Evolutionary conservation across 2,329 filamentous ascomycete species (phyloP), one percentile per base, ranked within the genome.

Genomic region (Alternaria conjuncta): DNA sequence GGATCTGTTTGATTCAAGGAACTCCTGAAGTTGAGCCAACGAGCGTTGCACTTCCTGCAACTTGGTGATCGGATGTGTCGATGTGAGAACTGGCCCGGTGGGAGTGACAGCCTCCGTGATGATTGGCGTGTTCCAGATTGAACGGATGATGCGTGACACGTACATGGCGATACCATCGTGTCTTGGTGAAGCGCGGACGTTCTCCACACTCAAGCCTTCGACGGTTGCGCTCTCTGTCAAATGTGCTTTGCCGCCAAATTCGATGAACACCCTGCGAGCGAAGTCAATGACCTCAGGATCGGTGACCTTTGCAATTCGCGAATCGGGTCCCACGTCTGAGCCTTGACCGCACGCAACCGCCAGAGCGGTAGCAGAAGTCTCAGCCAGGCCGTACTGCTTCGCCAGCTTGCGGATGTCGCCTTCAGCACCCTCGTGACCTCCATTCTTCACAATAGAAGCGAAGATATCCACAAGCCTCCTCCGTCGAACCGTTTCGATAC

Each of bases 301-400:
- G 32, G 90, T 91, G 23, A 92, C 85, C 67, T 85, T 86, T 0
- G 92, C 90, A 10, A 90, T 82, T 46, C 94, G 88, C 46, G 89
- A 87, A 61, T 93, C 92, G 2, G 84, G 78, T 0, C 91, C 91
- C 20, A 92, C 87, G 73, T 97, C 95, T 25, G 91, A 90, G 10
- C 94, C 95, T 77, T 98, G 94, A 5, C 95, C 94, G 78, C 96
- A 99, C 41, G 96, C 94, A 28, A 99, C 96, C 11, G 96, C 96
- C 55, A 99, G 84, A 25, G 96, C 94, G 44, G 95, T 94, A 0
- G 96, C 93, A 57, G 96, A 90, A 0, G 92, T 96, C 79, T 99
- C 96, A 4, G 91, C 90, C 11, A 94, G 89, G 12, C 96, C 96
- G 77, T 98, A 99, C 10, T 90, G 86, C 61, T 90, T 88, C 64